These are phyloP conservation scores for Coemansia aciculifera DNA, from an alignment of 192 early-diverging fungal genomes.

Conservation along the genomic window DNA sequence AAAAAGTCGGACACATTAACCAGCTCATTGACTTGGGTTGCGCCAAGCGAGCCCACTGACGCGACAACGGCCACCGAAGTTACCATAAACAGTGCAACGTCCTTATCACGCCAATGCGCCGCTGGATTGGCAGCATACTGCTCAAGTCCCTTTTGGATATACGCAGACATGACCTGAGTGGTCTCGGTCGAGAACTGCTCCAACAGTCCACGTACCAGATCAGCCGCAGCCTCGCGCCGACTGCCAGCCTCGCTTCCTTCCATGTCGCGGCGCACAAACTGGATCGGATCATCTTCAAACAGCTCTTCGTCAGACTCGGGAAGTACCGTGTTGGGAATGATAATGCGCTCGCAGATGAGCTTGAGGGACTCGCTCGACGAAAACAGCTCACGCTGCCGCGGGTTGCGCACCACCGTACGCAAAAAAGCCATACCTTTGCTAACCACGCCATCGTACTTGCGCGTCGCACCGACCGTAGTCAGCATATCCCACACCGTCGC, in stretches of 20 bases:
- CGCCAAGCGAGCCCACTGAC: constrained; percentile 76
- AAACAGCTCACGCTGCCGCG: constrained; percentile 74
- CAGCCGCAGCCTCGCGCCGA: constrained; percentile 87
- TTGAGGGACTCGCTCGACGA: constrained; percentile 66
- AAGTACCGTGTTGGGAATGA: constrained; percentile 89
- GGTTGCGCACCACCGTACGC: constrained; percentile 79
- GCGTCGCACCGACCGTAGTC: constrained; percentile 66
- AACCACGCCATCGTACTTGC: constrained; percentile 84
- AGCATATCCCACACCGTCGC: constrained; percentile 86
- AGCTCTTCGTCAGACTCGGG: constrained; percentile 88
- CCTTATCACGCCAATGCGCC: constrained; percentile 90
- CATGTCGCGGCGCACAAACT: constrained; percentile 88
- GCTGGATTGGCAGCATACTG: constrained; percentile 69
- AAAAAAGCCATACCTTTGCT: constrained; percentile 89
- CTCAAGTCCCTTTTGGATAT: constrained; percentile 70
- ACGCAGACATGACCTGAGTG: constrained; percentile 77
- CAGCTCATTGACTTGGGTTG: constrained; percentile 78
- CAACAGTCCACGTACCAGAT: constrained; percentile 88
- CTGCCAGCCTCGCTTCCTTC: constrained; percentile 92
- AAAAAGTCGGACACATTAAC: constrained; percentile 87
- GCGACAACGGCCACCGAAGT: constrained; percentile 84
- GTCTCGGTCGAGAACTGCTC: constrained; percentile 84
- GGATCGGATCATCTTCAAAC: constrained; percentile 96
- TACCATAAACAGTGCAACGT: constrained; percentile 91
- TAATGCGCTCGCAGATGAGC: constrained; percentile 86